Base-by-base conservation (phyloP, 1,284 basidiomycete species). In the Cutaneotrichosporon cavernicola region DNA sequence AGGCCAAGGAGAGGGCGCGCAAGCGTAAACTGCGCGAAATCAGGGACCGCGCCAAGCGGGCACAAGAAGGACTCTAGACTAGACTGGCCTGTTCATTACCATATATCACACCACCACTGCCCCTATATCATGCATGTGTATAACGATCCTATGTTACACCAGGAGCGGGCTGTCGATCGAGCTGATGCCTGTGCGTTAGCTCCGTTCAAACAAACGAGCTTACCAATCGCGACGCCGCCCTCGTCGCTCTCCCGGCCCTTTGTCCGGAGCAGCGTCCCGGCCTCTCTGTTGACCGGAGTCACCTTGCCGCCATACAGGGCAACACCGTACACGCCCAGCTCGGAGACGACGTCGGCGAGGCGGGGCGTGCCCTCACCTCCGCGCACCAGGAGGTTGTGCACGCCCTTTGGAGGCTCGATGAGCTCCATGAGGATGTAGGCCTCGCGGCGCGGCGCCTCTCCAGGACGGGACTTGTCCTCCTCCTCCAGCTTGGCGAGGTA, bases 351-450 rank as follows among this genome's bases (percentile, higher is more conserved):
- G 60, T 94, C 90, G 0, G 81, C 76, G 81, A 85, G 63, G 83
- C 83, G 50, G 78, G 81, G 62, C 71, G 72, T 72, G 65, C 66
- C 77, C 69, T 75, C 77, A 5, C 77, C 77, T 9, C 79, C 70
- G 46, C 89, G 86, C 14, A 97, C 84, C 40, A 97, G 84, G 73
- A 89, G 89, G 68, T 89, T 90, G 14, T 86, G 84, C 21, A 88
- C 69, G 1, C 85, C 84, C 43, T 82, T 74, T 0, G 94, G 94
- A 1, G 92, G 89, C 40, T 85, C 81, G 69, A 97, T 98, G 66
- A 97, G 81, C 68, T 89, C 88, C 95, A 97, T 97, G 30, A 95
- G 88, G 65, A 97, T 93, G 88, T 95, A 99, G 1, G 89, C 93
- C 67, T 78, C 74, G 57, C 72, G 75, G 64, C 69, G 68, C 6